Evolutionary conservation across 2,329 filamentous ascomycete species (phyloP), one percentile per base, ranked within the genome.

Genomic region (Tolypocladium tropicale): DNA sequence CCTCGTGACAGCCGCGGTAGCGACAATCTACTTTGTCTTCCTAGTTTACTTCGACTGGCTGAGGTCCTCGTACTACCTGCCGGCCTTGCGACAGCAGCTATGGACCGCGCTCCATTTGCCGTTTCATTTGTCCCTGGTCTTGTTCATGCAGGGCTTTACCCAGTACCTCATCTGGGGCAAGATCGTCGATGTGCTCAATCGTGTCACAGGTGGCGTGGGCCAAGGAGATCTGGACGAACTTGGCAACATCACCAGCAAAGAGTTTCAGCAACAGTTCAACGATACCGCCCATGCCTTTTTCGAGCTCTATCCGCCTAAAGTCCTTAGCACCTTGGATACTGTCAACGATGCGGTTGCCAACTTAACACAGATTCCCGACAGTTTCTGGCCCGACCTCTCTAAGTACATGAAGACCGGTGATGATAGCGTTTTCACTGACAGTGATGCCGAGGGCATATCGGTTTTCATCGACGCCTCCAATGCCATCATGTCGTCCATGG

Each of bases 71-170:
- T 59, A 58, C 36, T 76, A 84, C 34, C 80, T 77, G 74, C 67
- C 80, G 68, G 57, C 74, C 67, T 72, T 82, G 50, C 77, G 80
- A 5, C 84, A 87, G 60, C 80, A 84, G 53, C 68, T 82, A 54
- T 84, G 80, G 81, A 75, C 78, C 0, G 56, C 74, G 2, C 65
- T 82, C 1, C 84, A 86, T 68, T 81, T 85, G 57, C 83, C 83
- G 0, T 81, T 86, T 61, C 83, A 88, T 60, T 74, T 86, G 2
- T 72, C 79, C 6, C 76, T 88, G 34, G 78, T 85, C 16, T 76
- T 87, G 7, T 77, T 85, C n/a, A 78, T 85, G 49, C 83, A 86
- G 62, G 84, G 81, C 16, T 74, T 77, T 41, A 82, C 81, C 7
- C 82, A 86, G 60, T 78, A 85, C 52, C 68, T 78, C 55, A 70